Conservation (phyloP, 495 filamentous ascomycete species). For the Niebla homalea region DNA sequence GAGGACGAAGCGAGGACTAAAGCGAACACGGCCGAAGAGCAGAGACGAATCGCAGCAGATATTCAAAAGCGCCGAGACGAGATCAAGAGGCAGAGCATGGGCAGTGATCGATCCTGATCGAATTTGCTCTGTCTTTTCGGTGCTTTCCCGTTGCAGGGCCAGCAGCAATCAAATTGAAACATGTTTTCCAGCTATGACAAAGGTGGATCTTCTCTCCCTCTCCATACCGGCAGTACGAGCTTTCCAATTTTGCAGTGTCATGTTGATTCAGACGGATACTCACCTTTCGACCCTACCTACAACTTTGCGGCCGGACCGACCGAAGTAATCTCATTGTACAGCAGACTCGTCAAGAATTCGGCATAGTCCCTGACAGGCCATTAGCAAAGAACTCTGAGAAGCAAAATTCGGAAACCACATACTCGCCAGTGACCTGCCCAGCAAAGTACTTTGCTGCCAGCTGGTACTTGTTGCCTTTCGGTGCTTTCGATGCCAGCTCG, state of each 20-base stretch:
- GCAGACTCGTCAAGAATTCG: conserved; percentile 86
- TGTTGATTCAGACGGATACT: background rate
- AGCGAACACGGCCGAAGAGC: conserved; percentile 30
- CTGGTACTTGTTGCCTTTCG: conserved; percentile 83
- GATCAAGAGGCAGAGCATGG: conserved; percentile 31
- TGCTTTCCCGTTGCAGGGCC: too few species aligned
- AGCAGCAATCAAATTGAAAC: too few species aligned
- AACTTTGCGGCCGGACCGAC: conserved; percentile 74
- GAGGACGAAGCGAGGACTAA: conserved; percentile 36
- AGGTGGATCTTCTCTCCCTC: too few species aligned
- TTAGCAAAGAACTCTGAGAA: background rate
- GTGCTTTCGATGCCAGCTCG: conserved; percentile 56
- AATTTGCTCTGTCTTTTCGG: too few species aligned
- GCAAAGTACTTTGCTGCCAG: conserved; percentile 88
- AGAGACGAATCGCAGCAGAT: conserved; percentile 40
- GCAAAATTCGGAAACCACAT: background rate
- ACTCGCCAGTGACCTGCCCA: conserved; percentile 81
- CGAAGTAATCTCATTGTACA: conserved; percentile 93
- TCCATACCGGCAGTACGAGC: background rate
- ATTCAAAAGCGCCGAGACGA: conserved; percentile 49
- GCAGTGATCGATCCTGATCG: background rate
- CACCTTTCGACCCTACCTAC: conserved; percentile 27
- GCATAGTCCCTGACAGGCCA: conserved; percentile 53
- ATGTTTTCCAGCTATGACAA: background rate
- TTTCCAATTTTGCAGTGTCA: background rate